phyloP scores from a whole-genome alignment of 768 basidiomycete species.

The Coprinellus aureogranulatus region DNA sequence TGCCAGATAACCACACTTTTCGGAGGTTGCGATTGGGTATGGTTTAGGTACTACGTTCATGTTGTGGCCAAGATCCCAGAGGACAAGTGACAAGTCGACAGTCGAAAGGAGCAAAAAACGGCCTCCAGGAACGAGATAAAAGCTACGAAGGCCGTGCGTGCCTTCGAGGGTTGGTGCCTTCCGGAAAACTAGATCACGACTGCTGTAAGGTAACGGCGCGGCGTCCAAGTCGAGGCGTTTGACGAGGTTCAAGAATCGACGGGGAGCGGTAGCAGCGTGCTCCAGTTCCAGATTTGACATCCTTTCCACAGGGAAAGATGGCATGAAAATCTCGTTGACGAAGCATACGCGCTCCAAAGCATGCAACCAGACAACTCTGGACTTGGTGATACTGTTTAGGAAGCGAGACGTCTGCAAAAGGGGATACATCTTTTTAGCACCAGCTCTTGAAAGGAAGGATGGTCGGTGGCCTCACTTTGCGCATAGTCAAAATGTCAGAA shows the following conservation, averaged over 20 bases:
- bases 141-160: not conserved
- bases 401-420: conserved; percentile 21
- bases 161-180: not conserved
- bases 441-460: not conserved
- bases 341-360: conserved; percentile 17
- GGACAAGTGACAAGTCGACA: conserved; percentile 5
- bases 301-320: conserved; percentile 21
- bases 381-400: conserved; percentile 16
- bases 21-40: not conserved
- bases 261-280: not conserved
- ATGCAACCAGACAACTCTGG: conserved; percentile 27
- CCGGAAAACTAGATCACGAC: not conserved
- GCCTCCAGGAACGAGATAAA: not conserved
- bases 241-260: not conserved
- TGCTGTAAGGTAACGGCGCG: not conserved
- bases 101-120: conserved; percentile 4
- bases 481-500: not conserved
- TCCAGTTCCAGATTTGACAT: conserved; percentile 21
- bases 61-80: conserved; percentile 27
- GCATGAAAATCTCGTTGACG: conserved; percentile 8
- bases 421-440: not conserved
- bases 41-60: not conserved
- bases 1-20: too few relatives aligned
- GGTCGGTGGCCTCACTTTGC: not conserved
- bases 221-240: not conserved